Base-by-base conservation (phyloP, 768 basidiomycete genomes). In the Solioccasus polychromus region DNA sequence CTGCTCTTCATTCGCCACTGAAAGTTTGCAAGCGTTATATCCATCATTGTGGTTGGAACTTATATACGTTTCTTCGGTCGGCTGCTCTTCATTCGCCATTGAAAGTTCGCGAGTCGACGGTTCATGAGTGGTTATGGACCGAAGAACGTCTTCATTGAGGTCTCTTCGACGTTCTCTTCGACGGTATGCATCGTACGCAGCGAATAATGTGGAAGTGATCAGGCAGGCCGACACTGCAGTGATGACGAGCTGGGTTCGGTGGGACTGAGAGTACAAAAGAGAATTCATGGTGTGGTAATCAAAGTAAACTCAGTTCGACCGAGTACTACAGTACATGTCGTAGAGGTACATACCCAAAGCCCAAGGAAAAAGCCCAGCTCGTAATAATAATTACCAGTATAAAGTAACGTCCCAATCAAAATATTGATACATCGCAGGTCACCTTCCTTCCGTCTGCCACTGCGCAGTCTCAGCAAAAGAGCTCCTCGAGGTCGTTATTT, bases 181-280 rank as follows among this genome's bases (percentile, higher is more conserved):
- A 0, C 59, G 62, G 53, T 80, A 75, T 3, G 71, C 56, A 35
- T 75, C 72, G 62, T 87, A 85, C 1, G 77, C 73, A 18, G 79
- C 71, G n/a, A 90, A 62, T 3, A 80, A 52, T 0, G 75, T 70
- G 5, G 77, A 82, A 10, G 87, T 89, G 1, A 77, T 68, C 2
- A 78, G 50, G 5, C 87, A 85, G 11, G 85, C 79, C 11, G 77
- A 75, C 34, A 82, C 51, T n/a, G 85, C 87, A 11, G 81, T 76
- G 35, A 77, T 68, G 22, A 87, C 55, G 36, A 90, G 77, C 58
- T 89, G 87, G 11, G 75, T 70, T 54, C 71, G 75, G 57, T 87
- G 85, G 18, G 82, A 79, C 30, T 72, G 69, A 23, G 45, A 39
- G 19, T n/a, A n/a, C n/a, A 56, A 52, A 31, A 63, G 39, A 9